Base-by-base conservation (phyloP, 441 rosid genomes). In the Erysimum pusillum region DNA sequence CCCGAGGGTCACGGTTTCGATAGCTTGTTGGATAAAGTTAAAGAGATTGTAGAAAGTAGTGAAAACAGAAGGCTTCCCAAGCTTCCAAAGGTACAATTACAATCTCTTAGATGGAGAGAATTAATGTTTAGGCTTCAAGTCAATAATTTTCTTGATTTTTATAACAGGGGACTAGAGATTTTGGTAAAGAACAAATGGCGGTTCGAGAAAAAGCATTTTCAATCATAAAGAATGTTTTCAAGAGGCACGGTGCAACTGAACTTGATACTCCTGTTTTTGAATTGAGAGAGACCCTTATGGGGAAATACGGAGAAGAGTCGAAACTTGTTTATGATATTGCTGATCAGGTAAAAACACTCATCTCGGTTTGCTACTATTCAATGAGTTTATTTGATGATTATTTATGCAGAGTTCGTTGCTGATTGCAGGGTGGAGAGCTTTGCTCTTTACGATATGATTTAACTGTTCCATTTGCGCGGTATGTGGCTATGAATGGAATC, bases 201-300 rank as follows among this genome's bases (percentile, higher is more conserved):
- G 67, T 90, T 71, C 83, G 98, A 83, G 91, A 91, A 80, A 91
- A 79, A 66, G 94, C 96, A 32, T 96, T 96, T 76, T 86, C 94
- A 39, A 87, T 86, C 69, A 93, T 90, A 64, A 82, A 88, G 38
- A 88, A 82, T 17, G 93, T 91, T 76, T 96, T 93, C 79, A 88
- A 89, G 86, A 93, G 88, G 75, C 97, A 96, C 56, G 94, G 96
- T 69, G 97, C 97, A 25, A 90, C 90, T 17, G 90, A 94, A 31
- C 88, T 96, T 38, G 99, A 96, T 71, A 96, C 99, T 67, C 99
- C 99, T 79, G 98, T 85, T 75, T 96, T 96, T 74, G 99, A 96
- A 80, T 68, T 96, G 90, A 87, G 92, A 83, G 98, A 96, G 88
- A 96, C 99, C 31, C 87, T 96, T 52, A 91, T 83, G 85, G 99